phyloP scores from a whole-genome alignment of 73 alveolate species.

The Stentor coeruleus region DNA sequence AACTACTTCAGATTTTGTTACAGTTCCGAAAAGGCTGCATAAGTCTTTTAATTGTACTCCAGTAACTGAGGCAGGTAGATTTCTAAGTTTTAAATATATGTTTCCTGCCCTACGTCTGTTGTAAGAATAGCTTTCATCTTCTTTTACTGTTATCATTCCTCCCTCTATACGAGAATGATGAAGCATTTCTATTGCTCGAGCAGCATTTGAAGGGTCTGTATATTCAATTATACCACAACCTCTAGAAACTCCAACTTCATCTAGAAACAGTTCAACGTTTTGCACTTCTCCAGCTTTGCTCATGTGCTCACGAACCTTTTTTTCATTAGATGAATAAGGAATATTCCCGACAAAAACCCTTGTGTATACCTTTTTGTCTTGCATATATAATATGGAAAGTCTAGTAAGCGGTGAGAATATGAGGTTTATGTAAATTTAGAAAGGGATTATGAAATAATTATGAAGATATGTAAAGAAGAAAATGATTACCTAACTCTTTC shows the following conservation, averaged over 20 bases:
- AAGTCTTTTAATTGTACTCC: slow-evolving; percentile 31
- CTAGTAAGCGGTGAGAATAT: too few species aligned
- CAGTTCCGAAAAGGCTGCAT: slow-evolving; percentile 34
- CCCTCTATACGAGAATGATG: slow-evolving; percentile 30
- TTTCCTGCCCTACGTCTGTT: slow-evolving; percentile 10
- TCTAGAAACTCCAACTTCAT: slow-evolving; percentile 41
- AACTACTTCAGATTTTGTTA: slow-evolving; percentile 26
- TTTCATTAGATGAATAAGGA: slow-evolving; percentile 1
- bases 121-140: slow-evolving; percentile 10
- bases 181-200: slow-evolving; percentile 14
- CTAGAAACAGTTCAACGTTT: slow-evolving; percentile 41
- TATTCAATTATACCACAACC: slow-evolving; percentile 44
- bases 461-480: too few species aligned
- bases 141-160: slow-evolving; percentile 26
- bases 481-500: too few species aligned
- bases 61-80: slow-evolving; percentile 35
- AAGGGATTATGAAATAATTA: too few species aligned
- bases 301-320: slow-evolving; percentile 43
- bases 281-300: slow-evolving; percentile 46
- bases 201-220: slow-evolving; percentile 10
- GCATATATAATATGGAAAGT: background rate
- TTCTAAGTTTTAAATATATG: slow-evolving; percentile 27
- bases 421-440: too few species aligned
- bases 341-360: slow-evolving; percentile 16
- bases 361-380: background rate